Percentiles rank a stretch among this genome's conserved stretches.
These are phyloP conservation scores for Crithidia brevicula DNA, from an alignment of 208 protist species.

Conservation along the genomic window DNA sequence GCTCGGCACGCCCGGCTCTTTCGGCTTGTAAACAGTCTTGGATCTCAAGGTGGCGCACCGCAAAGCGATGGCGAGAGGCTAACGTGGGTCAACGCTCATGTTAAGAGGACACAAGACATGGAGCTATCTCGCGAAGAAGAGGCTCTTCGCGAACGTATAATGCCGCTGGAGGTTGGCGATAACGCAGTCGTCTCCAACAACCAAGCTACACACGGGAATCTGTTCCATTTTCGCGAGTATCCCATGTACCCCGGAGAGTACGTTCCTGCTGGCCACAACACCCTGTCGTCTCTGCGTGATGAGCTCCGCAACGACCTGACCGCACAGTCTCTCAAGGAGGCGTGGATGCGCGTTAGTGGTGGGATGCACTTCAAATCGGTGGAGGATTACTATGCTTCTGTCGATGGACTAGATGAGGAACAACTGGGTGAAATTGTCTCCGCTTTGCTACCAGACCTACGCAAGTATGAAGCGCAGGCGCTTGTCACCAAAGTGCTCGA, in stretches of 20 bases:
- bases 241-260: conserved; percentile 94
- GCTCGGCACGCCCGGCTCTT: conserved; percentile 90
- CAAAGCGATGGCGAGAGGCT: conserved; percentile 79
- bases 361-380: conserved; percentile 81
- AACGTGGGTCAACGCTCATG: conserved; percentile 85
- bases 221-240: conserved; percentile 92
- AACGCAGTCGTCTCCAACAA: conserved; percentile 65
- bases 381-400: conserved; percentile 85
- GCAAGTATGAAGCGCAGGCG: conserved; percentile 70
- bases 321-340: conserved; percentile 87
- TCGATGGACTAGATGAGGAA: conserved; percentile 86
- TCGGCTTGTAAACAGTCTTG: conserved; percentile 55
- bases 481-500: conserved; percentile 84
- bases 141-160: conserved; percentile 54
- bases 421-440: conserved; percentile 88
- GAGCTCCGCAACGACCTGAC: conserved; percentile 82
- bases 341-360: conserved; percentile 88
- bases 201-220: conserved; percentile 82
- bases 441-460: conserved; percentile 76
- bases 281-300: conserved; percentile 84
- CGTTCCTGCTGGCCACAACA: conserved; percentile 86
- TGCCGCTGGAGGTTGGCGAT: conserved; percentile 72
- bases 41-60: conserved; percentile 33
- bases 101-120: conserved; percentile 71
- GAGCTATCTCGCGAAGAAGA: conserved; percentile 81